Percentiles rank a stretch among this genome's conserved stretches.
Conservation (phyloP, 139 green algal genomes). For the Coelastrella sp. region DNA sequence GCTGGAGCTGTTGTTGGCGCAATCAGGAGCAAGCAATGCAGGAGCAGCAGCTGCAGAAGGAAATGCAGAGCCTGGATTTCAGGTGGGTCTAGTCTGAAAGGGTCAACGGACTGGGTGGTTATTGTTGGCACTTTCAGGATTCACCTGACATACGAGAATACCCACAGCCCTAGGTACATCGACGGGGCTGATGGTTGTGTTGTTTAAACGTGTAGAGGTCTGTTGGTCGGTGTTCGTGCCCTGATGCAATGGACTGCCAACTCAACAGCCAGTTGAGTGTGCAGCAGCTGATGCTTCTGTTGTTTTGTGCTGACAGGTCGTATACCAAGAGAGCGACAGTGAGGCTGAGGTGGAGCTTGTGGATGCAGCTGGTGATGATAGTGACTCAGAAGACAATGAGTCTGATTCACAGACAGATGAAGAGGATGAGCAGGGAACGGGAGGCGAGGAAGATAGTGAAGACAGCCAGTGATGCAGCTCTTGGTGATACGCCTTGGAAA, state of each 20-base stretch:
- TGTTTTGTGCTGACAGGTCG: not conserved
- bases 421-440: not conserved
- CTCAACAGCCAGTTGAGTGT: not conserved
- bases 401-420: constrained; percentile 27
- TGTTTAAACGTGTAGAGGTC: not conserved
- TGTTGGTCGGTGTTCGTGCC: too few species aligned
- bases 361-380: constrained; percentile 41
- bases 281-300: not conserved
- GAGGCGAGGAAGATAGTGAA: not conserved
- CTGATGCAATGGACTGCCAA: too few species aligned
- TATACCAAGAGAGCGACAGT: constrained; percentile 49
- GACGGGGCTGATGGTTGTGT: not conserved
- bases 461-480: not conserved
- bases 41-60: not conserved
- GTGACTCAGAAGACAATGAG: constrained; percentile 23
- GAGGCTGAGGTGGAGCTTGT: constrained; percentile 52
- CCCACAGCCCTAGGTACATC: too few species aligned
- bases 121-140: too few species aligned
- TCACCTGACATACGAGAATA: too few species aligned
- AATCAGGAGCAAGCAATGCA: not conserved
- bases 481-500: too few species aligned
- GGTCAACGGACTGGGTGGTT: too few species aligned
- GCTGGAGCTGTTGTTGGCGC: constrained; percentile 68
- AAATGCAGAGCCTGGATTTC: not conserved
- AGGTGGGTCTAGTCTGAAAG: too few species aligned